Percentiles rank a stretch among this genome's conserved stretches.
phyloP scores from a whole-genome alignment of 139 green algal species.

The Chlorella sorokiniana region DNA sequence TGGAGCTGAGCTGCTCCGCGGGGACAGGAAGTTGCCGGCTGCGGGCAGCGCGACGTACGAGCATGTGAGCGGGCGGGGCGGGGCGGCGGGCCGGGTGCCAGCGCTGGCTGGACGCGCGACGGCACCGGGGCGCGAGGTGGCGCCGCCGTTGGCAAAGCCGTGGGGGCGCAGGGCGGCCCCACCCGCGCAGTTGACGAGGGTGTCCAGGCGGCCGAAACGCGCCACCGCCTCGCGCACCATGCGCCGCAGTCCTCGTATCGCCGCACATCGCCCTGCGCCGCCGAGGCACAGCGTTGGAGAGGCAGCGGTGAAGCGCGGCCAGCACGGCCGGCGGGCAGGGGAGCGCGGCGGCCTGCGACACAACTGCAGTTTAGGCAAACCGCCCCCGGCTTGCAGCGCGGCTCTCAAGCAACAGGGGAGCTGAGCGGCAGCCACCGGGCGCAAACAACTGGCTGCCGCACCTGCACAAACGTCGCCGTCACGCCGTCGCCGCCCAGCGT shows the following conservation, averaged over 20 bases:
- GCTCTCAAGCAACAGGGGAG: not conserved
- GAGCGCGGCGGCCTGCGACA: too few species aligned
- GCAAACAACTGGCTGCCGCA: not conserved
- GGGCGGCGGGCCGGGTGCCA: not conserved
- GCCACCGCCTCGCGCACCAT: slow-evolving; percentile 52
- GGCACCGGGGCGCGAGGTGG: not conserved
- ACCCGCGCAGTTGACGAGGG: slow-evolving; percentile 92
- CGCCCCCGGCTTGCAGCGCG: not conserved
- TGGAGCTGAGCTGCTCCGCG: slow-evolving; percentile 82
- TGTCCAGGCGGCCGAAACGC: slow-evolving; percentile 72
- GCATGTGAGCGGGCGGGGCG: not conserved
- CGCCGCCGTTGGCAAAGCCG: too few species aligned
- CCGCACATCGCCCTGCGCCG: slow-evolving; percentile 86
- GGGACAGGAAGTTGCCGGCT: slow-evolving; percentile 82
- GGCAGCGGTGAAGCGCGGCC: not conserved
- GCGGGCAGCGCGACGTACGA: not conserved
- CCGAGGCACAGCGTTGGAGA: not conserved
- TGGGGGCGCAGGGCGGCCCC: too few species aligned
- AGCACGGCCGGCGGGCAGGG: too few species aligned
- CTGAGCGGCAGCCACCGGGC: not conserved
- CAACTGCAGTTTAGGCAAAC: too few species aligned
- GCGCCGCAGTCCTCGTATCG: slow-evolving; percentile 65
- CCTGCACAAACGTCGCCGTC: slow-evolving; percentile 51
- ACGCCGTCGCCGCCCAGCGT: slow-evolving; percentile 65
- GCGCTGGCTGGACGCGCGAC: not conserved